Conservation (phyloP, 371 early-diverging fungal genomes). For the Choanephora cucurbitarum region DNA sequence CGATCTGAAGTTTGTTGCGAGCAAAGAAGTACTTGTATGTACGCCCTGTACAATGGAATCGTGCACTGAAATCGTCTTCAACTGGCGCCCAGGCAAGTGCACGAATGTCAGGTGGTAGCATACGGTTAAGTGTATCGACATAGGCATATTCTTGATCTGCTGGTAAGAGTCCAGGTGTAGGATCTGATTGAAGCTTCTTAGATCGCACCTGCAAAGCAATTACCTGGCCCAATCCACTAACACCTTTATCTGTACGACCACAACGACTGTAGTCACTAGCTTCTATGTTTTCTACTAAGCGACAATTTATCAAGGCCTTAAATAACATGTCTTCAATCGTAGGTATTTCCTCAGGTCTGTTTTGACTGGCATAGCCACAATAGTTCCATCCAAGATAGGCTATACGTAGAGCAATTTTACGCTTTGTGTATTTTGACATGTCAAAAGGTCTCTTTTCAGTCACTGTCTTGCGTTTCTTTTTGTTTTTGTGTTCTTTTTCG, state of each 20-base stretch:
- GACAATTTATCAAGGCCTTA: constrained; percentile 70
- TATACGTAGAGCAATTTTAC: constrained; percentile 85
- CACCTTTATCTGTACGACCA: constrained; percentile 96
- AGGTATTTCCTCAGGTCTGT: constrained; percentile 48
- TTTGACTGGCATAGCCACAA: constrained; percentile 83
- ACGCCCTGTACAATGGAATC: constrained; percentile 86
- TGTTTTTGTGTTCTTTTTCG: constrained; percentile 24
- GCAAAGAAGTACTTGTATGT: constrained; percentile 94
- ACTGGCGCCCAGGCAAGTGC: constrained; percentile 93
- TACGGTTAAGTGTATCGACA: constrained; percentile 79
- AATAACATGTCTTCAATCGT: constrained; percentile 89
- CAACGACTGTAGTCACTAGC: constrained; percentile 77
- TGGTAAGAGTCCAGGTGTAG: constrained; percentile 24
- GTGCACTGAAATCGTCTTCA: constrained; percentile 74
- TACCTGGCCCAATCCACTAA: constrained; percentile 91
- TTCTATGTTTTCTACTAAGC: constrained; percentile 66
- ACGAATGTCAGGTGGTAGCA: constrained; percentile 89
- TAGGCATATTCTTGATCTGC: constrained; percentile 71
- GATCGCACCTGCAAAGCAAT: constrained; percentile 83
- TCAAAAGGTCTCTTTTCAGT: constrained; percentile 68
- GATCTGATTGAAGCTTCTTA: constrained; percentile 31
- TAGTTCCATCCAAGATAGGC: constrained; percentile 94
- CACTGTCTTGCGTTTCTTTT: constrained; percentile 27
- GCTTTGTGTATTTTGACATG: constrained; percentile 73
- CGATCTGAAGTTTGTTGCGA: constrained; percentile 59